A percentile compares a stretch with the other conserved stretches of the same genome.
Conservation (phyloP, 169 alveolate species). For the Plasmodium cynomolgi region DNA sequence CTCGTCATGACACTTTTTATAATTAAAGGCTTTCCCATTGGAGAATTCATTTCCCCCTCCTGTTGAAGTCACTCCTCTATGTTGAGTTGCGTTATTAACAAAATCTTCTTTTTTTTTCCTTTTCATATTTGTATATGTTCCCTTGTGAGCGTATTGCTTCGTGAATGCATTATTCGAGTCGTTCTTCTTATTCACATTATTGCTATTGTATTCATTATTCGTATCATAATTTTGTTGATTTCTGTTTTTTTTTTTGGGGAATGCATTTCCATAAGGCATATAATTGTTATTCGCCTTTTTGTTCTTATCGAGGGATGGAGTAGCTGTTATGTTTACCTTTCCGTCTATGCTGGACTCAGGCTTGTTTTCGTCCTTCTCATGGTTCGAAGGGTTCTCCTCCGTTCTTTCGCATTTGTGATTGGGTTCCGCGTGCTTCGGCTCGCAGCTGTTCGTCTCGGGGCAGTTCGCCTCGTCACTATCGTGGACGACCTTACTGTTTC, state of each 20-base stretch:
- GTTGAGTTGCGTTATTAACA: not conserved
- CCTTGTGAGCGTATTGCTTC: constrained; percentile 14
- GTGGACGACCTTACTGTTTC: not conserved
- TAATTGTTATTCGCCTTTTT: constrained; percentile 10
- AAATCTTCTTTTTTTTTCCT: constrained; percentile 36
- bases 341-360: not conserved
- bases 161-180: not conserved
- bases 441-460: not conserved
- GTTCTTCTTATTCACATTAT: not conserved
- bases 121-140: constrained; percentile 25
- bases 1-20: constrained; percentile 11
- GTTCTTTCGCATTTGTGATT: not conserved
- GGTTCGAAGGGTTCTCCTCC: not conserved
- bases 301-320: not conserved
- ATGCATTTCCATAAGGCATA: not conserved
- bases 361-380: not conserved
- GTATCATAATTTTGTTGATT: constrained; percentile 10
- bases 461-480: not conserved
- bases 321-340: not conserved
- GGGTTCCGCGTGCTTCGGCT: not conserved
- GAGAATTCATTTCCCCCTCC: not conserved
- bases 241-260: not conserved
- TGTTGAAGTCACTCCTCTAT: not conserved
- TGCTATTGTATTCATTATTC: not conserved
- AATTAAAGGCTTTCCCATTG: constrained; percentile 11